Evolutionary conservation across 192 early-diverging fungal genomes (phyloP).

Genomic region (Coemansia sp.): DNA sequence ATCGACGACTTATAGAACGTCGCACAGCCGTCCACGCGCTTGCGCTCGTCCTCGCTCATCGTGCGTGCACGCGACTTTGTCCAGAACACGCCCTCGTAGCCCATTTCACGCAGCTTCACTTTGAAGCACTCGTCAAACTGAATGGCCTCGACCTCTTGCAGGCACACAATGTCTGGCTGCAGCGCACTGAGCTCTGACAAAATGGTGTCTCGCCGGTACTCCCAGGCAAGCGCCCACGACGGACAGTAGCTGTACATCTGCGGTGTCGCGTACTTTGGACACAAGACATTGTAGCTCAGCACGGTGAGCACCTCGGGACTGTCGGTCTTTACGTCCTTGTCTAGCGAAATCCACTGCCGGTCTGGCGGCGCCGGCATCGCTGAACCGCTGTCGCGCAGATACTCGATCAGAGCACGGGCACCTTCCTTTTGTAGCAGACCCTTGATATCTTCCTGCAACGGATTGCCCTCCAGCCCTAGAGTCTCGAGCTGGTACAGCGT

Average conservation of each 20-base stretch:
- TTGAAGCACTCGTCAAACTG: slow-evolving; percentile 90
- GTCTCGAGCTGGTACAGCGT: slow-evolving; percentile 85
- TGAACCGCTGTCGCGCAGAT: slow-evolving; percentile 85
- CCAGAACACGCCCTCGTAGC: slow-evolving; percentile 90
- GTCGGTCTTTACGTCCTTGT: slow-evolving; percentile 66
- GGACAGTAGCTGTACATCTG: slow-evolving; percentile 91
- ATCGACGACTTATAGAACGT: slow-evolving; percentile 87
- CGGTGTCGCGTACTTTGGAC: slow-evolving; percentile 84
- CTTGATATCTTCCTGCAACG: slow-evolving; percentile 78
- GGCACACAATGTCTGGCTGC: slow-evolving; percentile 87
- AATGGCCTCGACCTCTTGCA: slow-evolving; percentile 89
- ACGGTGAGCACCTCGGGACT: slow-evolving; percentile 79
- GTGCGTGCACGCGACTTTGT: slow-evolving; percentile 93
- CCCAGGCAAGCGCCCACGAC: slow-evolving; percentile 91
- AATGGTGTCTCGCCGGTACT: slow-evolving; percentile 87
- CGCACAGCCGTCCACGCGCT: slow-evolving; percentile 92
- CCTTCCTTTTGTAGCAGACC: slow-evolving; percentile 85
- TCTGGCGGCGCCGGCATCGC: slow-evolving; percentile 74
- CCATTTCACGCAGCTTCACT: slow-evolving; percentile 61
- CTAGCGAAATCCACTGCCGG: slow-evolving; percentile 86
- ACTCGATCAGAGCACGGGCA: slow-evolving; percentile 75
- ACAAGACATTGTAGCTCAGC: slow-evolving; percentile 91
- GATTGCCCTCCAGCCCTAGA: slow-evolving; percentile 94
- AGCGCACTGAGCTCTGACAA: slow-evolving; percentile 81
- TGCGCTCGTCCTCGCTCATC: slow-evolving; percentile 86